A percentile compares a stretch with the other conserved stretches of the same genome.
Evolutionary conservation across 2,329 filamentous ascomycete species (phyloP).

Genomic region (Aspergillus candidus): DNA sequence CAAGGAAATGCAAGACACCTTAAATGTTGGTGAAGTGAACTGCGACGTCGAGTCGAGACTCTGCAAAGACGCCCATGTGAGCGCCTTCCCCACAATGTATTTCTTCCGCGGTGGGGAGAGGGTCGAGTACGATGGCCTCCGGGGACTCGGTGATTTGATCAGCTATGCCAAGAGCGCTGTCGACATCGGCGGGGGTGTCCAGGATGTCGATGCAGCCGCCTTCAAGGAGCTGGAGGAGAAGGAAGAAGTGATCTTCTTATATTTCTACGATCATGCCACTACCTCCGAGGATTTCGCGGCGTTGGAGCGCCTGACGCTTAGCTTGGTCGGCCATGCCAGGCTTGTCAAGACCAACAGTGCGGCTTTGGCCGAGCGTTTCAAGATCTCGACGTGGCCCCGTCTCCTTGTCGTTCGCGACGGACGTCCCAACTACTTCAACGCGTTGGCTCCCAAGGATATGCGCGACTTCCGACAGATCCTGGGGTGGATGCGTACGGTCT

Average conservation of each 20-base stretch:
- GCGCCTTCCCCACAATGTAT: constrained; percentile 78
- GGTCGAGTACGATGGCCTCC: constrained; percentile 86
- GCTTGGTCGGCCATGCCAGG: constrained; percentile 83
- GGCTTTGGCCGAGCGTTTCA: constrained; percentile 72
- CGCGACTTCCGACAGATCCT: constrained; percentile 75
- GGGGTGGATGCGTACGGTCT: constrained; percentile 91
- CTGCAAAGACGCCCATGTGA: constrained; percentile 83
- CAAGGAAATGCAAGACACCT: constrained; percentile 79
- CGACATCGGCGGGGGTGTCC: constrained; percentile 67
- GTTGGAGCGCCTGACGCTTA: constrained; percentile 77
- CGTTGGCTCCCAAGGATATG: constrained; percentile 84
- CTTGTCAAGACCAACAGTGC: constrained; percentile 85
- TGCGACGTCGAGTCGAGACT: constrained; percentile 78
- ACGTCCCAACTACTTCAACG: constrained; percentile 82
- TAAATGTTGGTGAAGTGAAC: constrained; percentile 95
- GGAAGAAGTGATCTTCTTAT: constrained; percentile 92
- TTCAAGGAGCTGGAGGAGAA: constrained; percentile 84
- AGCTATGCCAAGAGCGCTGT: constrained; percentile 81
- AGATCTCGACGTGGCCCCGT: constrained; percentile 95
- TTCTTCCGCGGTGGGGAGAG: constrained; percentile 91
- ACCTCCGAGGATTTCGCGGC: constrained; percentile 87
- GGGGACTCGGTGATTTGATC: constrained; percentile 85
- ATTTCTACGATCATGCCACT: constrained; percentile 95
- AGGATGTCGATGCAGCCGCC: constrained; percentile 67
- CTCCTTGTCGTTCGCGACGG: constrained; percentile 84